These are phyloP conservation scores for Phytophthora meadii DNA, from an alignment of 352 stramenopile genomes.

Conservation along the genomic window DNA sequence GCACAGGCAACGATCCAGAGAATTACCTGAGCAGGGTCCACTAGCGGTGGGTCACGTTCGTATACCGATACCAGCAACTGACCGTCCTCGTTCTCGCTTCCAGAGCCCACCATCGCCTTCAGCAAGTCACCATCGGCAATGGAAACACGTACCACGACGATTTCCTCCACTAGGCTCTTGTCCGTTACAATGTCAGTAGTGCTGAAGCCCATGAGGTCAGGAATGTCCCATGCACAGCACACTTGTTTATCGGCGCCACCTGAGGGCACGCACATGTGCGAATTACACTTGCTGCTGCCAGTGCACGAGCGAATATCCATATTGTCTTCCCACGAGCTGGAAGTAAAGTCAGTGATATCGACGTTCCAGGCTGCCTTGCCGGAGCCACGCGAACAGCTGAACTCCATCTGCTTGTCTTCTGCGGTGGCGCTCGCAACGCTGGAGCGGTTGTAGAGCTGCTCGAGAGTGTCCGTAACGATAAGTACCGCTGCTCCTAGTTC, in stretches of 20 bases:
- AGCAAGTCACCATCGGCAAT: constrained; percentile 66
- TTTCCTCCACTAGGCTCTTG: constrained; percentile 50
- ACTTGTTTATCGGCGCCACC: constrained; percentile 58
- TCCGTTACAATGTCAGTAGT: constrained; percentile 41
- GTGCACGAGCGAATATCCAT: constrained; percentile 59
- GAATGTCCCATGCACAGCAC: constrained; percentile 83
- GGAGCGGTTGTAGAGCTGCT: constrained; percentile 76
- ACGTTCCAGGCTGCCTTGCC: constrained; percentile 37
- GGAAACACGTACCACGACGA: constrained; percentile 76
- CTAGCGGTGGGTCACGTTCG: constrained; percentile 57
- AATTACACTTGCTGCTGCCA: constrained; percentile 50
- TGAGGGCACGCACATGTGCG: constrained; percentile 68
- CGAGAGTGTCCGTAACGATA: constrained; percentile 77
- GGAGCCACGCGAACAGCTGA: constrained; percentile 60
- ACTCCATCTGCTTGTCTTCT: constrained; percentile 58
- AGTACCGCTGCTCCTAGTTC: constrained; percentile 69
- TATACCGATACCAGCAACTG: constrained; percentile 68
- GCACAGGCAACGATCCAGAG: constrained; percentile 81
- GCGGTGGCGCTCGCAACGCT: constrained; percentile 31
- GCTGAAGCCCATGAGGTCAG: constrained; percentile 74
- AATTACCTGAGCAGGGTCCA: constrained; percentile 73
- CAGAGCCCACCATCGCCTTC: constrained; percentile 46
- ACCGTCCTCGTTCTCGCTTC: constrained; percentile 26
- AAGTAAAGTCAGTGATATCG: constrained; percentile 39
- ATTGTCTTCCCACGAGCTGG: constrained; percentile 38